Percentiles rank a stretch among this genome's conserved stretches.
These are phyloP conservation scores for Mrakia blollopis DNA, from an alignment of 768 basidiomycete genomes.

Conservation along the genomic window DNA sequence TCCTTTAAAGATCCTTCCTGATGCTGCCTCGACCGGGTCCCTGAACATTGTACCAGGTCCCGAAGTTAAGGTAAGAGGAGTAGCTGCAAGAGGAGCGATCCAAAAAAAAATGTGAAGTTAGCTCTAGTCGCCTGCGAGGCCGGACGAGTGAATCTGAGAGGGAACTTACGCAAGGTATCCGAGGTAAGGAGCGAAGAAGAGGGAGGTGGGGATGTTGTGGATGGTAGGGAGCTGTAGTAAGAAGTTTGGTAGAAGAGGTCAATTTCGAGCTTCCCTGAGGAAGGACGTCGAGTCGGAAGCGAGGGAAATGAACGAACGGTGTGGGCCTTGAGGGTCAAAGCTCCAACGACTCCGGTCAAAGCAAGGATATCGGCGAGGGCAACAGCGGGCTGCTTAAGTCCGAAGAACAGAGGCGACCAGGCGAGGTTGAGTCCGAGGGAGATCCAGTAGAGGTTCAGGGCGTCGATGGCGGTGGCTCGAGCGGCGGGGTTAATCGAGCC, in stretches of 20 bases:
- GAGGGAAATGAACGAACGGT: not conserved
- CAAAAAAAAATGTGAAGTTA: not conserved
- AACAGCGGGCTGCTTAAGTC: constrained; percentile 25
- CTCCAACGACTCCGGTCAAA: constrained; percentile 30
- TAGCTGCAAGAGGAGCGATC: not conserved
- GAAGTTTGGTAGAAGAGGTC: not conserved
- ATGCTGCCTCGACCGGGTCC: not conserved
- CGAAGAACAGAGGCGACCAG: constrained; percentile 32
- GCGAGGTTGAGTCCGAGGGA: constrained; percentile 27
- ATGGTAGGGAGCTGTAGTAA: not conserved
- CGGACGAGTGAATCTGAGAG: not conserved
- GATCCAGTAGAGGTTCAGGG: constrained; percentile 33
- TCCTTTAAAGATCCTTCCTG: not conserved
- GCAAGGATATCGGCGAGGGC: constrained; percentile 27
- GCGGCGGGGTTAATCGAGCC: constrained; percentile 28
- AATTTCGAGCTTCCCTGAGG: not conserved
- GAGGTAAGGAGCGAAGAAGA: constrained; percentile 28
- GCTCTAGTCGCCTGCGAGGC: not conserved
- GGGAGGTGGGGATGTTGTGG: constrained; percentile 14
- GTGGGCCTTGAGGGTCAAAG: constrained; percentile 30
- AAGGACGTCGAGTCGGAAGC: not conserved
- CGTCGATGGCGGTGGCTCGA: constrained; percentile 31
- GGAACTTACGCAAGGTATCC: not conserved
- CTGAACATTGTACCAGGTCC: not conserved
- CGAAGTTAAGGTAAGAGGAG: not conserved